A percentile compares a stretch with the other conserved stretches of the same genome.
phyloP scores from a whole-genome alignment of 2,329 filamentous ascomycete genomes.

The Chalaropsis ovoidea region DNA sequence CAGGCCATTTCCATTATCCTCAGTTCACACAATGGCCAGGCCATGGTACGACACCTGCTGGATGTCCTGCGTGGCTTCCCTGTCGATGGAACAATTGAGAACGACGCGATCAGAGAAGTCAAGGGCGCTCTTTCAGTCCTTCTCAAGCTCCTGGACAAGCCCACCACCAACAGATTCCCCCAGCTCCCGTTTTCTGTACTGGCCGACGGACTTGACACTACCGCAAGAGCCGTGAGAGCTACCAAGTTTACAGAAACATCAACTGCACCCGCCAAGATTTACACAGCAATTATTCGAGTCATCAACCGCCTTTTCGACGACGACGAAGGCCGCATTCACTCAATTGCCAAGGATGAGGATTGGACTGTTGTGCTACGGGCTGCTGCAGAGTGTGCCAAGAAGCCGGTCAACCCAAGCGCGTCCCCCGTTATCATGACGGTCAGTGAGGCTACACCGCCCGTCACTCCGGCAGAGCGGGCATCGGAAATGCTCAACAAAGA shows the following conservation, averaged over 20 bases:
- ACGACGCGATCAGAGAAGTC: slow-evolving; percentile 46
- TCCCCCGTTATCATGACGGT: background rate
- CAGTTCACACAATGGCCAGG: slow-evolving; percentile 62
- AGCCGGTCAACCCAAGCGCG: slow-evolving; percentile 20
- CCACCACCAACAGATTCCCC: slow-evolving; percentile 46
- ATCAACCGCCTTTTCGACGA: slow-evolving; percentile 46
- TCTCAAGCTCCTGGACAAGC: slow-evolving; percentile 52
- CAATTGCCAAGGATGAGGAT: slow-evolving; percentile 53
- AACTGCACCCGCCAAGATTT: slow-evolving; percentile 37
- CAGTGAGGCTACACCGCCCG: slow-evolving; percentile 10
- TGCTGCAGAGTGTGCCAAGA: slow-evolving; percentile 42
- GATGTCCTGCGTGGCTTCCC: slow-evolving; percentile 48
- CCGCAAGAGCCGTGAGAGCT: slow-evolving; percentile 21
- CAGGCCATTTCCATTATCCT: slow-evolving; percentile 59
- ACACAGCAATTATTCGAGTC: slow-evolving; percentile 41
- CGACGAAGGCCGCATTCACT: slow-evolving; percentile 44
- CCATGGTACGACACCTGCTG: slow-evolving; percentile 55
- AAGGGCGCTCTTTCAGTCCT: slow-evolving; percentile 54
- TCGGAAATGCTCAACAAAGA: slow-evolving; percentile 38
- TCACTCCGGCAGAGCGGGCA: slow-evolving; percentile 26
- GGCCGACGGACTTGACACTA: slow-evolving; percentile 45
- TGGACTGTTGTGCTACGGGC: slow-evolving; percentile 54
- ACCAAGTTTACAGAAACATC: slow-evolving; percentile 21
- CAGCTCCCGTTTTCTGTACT: slow-evolving; percentile 49
- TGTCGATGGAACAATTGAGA: slow-evolving; percentile 39